These are phyloP conservation scores for Penicillium taxi DNA, from an alignment of 495 filamentous ascomycete species.

Conservation along the genomic window DNA sequence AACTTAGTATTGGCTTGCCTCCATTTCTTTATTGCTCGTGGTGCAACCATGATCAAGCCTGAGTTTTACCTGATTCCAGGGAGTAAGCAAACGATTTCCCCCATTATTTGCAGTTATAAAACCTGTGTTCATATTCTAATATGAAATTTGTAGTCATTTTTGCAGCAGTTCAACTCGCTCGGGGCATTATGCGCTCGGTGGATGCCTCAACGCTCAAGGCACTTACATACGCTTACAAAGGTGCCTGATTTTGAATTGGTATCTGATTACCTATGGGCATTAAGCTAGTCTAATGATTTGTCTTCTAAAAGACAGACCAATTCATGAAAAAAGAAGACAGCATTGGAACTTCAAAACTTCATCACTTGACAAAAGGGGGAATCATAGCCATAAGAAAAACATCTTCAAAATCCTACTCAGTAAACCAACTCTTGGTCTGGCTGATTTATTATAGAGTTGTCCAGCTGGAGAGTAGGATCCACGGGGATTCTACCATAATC, in stretches of 20 bases:
- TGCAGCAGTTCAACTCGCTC: conserved; percentile 26
- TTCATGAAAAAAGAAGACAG: no score
- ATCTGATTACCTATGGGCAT: not conserved
- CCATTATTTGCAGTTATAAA: not conserved
- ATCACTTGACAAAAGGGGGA: not conserved
- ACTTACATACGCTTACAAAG: conserved; percentile 46
- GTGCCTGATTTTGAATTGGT: conserved; percentile 26
- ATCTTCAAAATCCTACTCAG: no score
- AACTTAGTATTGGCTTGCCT: conserved; percentile 25
- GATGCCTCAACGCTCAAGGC: conserved; percentile 39
- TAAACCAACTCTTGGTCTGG: no score
- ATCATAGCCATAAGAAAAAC: no score
- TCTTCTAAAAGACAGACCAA: no score
- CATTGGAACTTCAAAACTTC: no score
- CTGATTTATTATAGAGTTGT: conserved; percentile 9
- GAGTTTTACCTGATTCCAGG: conserved; percentile 29
- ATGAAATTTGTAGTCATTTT: conserved; percentile 27
- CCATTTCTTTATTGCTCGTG: conserved; percentile 11
- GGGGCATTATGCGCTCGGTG: conserved; percentile 36
- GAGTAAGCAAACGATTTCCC: conserved; percentile 17
- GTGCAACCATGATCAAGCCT: conserved; percentile 12
- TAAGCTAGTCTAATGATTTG: not conserved
- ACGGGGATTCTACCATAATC: conserved; percentile 31
- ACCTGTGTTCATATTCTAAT: not conserved
- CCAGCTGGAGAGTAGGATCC: conserved; percentile 39